Evolutionary conservation across 1,139 yeast genomes (phyloP).

Genomic region (Taiozyma sp.): DNA sequence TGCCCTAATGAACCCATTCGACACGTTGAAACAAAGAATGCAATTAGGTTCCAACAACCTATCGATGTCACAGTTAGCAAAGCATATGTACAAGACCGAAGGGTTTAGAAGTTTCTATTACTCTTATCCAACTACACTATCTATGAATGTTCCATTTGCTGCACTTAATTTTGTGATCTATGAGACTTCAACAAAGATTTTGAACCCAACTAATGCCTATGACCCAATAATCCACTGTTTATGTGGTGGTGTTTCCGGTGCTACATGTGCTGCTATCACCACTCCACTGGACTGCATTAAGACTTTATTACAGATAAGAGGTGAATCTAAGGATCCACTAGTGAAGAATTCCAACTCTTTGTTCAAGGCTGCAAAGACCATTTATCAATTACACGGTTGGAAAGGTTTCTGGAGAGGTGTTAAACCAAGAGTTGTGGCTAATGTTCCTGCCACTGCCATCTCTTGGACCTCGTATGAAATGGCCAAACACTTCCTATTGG

Average conservation of each 20-base stretch:
- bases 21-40: conserved; percentile 88
- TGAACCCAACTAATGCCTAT: conserved; percentile 76
- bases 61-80: conserved; percentile 19
- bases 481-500: conserved; percentile 53
- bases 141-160: conserved; percentile 93
- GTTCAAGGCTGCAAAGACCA: conserved; percentile 63
- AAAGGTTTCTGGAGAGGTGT: conserved; percentile 79
- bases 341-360: conserved; percentile 67
- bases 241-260: conserved; percentile 95
- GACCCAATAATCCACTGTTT: conserved; percentile 92
- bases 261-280: conserved; percentile 92
- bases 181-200: conserved; percentile 71
- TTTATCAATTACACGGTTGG: conserved; percentile 63
- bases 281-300: conserved; percentile 95
- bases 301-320: conserved; percentile 68
- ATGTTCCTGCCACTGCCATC: conserved; percentile 95
- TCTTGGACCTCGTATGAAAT: conserved; percentile 98
- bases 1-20: conserved; percentile 97
- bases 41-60: conserved; percentile 38
- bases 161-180: conserved; percentile 93
- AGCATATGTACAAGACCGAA: conserved; percentile 59
- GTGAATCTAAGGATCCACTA: conserved; percentile 35
- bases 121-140: conserved; percentile 91
- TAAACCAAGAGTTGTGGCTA: conserved; percentile 87
- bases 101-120: conserved; percentile 84